phyloP scores from a whole-genome alignment of 1,139 yeast genomes.

The Lodderomyces pseudojiufengensis region DNA sequence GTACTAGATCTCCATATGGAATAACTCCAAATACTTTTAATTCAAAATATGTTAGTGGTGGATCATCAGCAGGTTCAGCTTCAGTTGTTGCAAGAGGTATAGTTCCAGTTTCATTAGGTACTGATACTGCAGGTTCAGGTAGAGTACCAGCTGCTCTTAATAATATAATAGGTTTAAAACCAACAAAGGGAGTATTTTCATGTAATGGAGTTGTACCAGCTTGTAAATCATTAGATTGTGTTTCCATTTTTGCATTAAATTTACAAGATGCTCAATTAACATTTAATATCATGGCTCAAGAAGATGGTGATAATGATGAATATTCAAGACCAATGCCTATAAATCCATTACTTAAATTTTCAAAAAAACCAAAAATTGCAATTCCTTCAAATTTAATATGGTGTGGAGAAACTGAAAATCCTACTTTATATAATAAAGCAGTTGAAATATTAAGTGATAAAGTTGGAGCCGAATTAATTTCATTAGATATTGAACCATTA shows the following conservation, averaged over 20 bases:
- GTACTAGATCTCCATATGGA: constrained; percentile 93
- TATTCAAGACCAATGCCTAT: constrained; percentile 74
- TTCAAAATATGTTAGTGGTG: constrained; percentile 79
- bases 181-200: constrained; percentile 83
- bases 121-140: constrained; percentile 99
- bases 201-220: constrained; percentile 95
- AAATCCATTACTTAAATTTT: constrained; percentile 59
- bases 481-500: constrained; percentile 69
- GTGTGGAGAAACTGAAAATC: constrained; percentile 79
- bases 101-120: constrained; percentile 85
- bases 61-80: constrained; percentile 95
- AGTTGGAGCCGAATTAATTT: constrained; percentile 55
- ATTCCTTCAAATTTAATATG: constrained; percentile 71
- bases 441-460: constrained; percentile 48
- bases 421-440: constrained; percentile 60
- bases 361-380: constrained; percentile 61
- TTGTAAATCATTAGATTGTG: constrained; percentile 90
- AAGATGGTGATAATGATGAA: constrained; percentile 70
- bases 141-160: constrained; percentile 97
- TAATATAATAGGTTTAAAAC: constrained; percentile 87
- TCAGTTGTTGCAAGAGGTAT: constrained; percentile 84
- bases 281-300: constrained; percentile 65
- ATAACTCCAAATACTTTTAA: constrained; percentile 76
- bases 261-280: constrained; percentile 78
- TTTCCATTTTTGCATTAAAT: constrained; percentile 75